Evolutionary conservation across 345 rosid genomes (phyloP), one percentile per base, ranked within the genome.

Genomic region (Triadica sebifera): DNA sequence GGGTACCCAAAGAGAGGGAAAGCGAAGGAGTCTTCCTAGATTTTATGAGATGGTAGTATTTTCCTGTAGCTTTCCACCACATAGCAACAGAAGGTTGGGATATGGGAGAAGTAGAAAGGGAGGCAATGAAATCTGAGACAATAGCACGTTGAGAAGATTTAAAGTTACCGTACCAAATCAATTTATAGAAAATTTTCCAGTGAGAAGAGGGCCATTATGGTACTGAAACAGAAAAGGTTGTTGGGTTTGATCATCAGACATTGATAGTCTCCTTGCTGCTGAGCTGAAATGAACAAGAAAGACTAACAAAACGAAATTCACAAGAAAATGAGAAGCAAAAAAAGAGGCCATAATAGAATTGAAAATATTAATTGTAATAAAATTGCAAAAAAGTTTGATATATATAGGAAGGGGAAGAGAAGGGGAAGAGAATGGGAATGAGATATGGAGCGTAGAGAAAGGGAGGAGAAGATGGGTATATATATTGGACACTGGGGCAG

Each of bases 101-200:
- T 52, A 49, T 25, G 3, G 6, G 20, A 43, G 15, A 10, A 16
- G 74, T 60, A 15, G 77, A 45, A 5, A 78, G 51, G 25, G 81
- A 73, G 9, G 74, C 3, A 20, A 78, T 17, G 56, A 78, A 78
- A 69, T 78, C 81, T 5, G 77, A 38, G 70, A 78, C 74, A 22
- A 78, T 78, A 6, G 81, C 77, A 4, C 74, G 81, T 25, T 78
- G 81, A 20, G 81, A 69, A 69, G 81, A 74, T 8, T 20, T 73
- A 58, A 78, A 78, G 2, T 69, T 45, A 19, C 81, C 81, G 20
- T 78, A 78, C 81, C 81, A 78, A 22, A 78, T 74, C 60, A 78
- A 55, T 78, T 78, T 15, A 78, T 6, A 0, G 81, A 74, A 43
- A 78, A 16, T 63, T 74, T 41, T 1, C 81, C 81, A 0, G 53